Base-by-base conservation (phyloP, 805 yeast genomes). In the Candida pini region DNA sequence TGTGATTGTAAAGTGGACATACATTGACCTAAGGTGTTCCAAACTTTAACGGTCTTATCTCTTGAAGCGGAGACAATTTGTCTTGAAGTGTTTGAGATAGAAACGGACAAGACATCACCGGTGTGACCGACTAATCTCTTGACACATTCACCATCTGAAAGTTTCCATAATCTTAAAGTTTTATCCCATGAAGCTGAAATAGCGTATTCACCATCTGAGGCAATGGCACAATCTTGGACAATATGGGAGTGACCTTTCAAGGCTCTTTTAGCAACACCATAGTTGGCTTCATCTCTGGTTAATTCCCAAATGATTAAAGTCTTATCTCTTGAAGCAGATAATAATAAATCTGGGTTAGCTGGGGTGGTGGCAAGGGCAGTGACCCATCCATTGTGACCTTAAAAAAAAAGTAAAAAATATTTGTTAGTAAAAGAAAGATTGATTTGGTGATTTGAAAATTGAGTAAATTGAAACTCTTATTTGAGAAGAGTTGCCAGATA, bases 121-220 rank as follows among this genome's bases (percentile, higher is more conserved):
- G 77, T 78, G 94, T 92, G 99, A 63, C 98, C 99, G 56, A 82
- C 95, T 66, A 90, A 92, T 75, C 96, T 89, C 67, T 78, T 78
- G 68, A 88, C 75, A 63, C 88, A 80, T 70, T 79, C 86, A 76
- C 97, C 99, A 58, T 89, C 76, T 66, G 80, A 81, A 60, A 92
- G 77, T 69, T 87, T 88, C 99, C 99, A 92, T 64, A 92, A 81
- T 79, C 97, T 90, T 68, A 94, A 77, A 64, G 98, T 89, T 78
- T 84, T 87, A 71, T 92, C 98, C 99, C 99, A 92, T 60, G 98
- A 92, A 62, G 95, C 96, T 49, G 98, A 92, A 68, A 92, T 75
- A 63, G 97, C 97, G 77, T 79, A 90, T 63, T 81, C 79, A 69
- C 97, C 97, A 66, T 92, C 98, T 64, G 94, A 88, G 51, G 97